Percentiles rank a stretch among this genome's conserved stretches.
Evolutionary conservation across 371 early-diverging fungal species (phyloP).

Genomic region (Entomophthora muscae): DNA sequence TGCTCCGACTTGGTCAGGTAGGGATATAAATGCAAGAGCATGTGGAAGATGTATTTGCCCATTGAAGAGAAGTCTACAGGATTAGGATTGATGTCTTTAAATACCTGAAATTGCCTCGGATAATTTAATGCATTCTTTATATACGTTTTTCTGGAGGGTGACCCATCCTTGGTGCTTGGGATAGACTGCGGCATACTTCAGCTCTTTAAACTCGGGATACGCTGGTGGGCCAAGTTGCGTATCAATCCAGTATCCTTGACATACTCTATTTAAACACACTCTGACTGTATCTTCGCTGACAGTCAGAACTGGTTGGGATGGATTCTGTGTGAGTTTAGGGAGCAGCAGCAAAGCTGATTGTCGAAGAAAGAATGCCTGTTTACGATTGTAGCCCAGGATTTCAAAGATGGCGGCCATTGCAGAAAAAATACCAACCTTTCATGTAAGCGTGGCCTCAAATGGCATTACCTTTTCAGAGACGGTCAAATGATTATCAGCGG

Average conservation of each 20-base stretch:
- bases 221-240: background rate
- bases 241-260: background rate
- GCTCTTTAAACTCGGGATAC: background rate
- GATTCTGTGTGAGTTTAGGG: background rate
- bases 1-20: background rate
- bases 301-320: background rate
- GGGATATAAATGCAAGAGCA: background rate
- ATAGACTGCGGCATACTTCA: background rate
- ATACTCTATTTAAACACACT: background rate
- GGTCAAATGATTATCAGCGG: background rate
- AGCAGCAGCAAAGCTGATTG: background rate
- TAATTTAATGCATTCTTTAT: background rate
- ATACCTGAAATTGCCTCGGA: constrained; percentile 2
- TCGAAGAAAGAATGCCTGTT: constrained; percentile 4
- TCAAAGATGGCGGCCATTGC: constrained; percentile 6
- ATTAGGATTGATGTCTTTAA: no score
- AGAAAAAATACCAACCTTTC: background rate
- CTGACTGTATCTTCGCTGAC: background rate
- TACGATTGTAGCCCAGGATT: background rate
- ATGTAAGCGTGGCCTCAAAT: background rate
- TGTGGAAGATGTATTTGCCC: background rate
- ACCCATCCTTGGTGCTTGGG: background rate
- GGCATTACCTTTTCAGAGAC: background rate
- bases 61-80: background rate
- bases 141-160: background rate